phyloP scores from a whole-genome alignment of 2,329 filamentous ascomycete genomes.

The Colletotrichum sp. region DNA sequence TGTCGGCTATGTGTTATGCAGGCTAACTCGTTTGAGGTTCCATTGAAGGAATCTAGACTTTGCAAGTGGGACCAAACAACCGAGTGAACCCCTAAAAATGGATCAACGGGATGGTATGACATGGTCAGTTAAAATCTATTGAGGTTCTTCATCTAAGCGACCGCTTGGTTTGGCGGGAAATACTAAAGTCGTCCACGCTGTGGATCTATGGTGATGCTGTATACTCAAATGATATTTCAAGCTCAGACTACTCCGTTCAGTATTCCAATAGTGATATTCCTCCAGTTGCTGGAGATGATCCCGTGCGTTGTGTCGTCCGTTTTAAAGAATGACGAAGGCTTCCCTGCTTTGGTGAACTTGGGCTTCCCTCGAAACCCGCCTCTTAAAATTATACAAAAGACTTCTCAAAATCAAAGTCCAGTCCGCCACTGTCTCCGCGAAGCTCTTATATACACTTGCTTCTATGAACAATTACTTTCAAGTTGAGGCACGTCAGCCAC shows the following conservation, averaged over 20 bases:
- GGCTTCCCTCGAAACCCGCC: neutral
- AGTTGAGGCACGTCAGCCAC: neutral
- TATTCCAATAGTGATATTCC: neutral
- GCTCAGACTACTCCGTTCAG: neutral
- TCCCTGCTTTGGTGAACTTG: neutral
- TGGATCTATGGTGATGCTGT: neutral
- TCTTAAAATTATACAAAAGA: neutral
- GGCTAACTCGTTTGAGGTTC: neutral
- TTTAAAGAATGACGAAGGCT: neutral
- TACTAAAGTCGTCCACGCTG: neutral
- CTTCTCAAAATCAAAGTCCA: neutral
- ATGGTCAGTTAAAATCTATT: rapidly evolving
- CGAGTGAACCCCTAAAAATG: neutral
- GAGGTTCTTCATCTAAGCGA: neutral
- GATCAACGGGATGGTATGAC: rapidly evolving
- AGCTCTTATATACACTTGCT: neutral
- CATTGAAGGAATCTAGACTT: neutral
- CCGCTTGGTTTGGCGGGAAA: neutral
- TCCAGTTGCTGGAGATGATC: neutral
- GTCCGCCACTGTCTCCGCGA: neutral
- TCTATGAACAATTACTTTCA: neutral
- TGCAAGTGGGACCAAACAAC: neutral
- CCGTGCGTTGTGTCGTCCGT: neutral
- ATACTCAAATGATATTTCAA: neutral
- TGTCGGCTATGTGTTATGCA: neutral